Evolutionary conservation across 805 yeast species (phyloP), one percentile per base, ranked within the genome.

Genomic region (Kazachstania psychrophila): DNA sequence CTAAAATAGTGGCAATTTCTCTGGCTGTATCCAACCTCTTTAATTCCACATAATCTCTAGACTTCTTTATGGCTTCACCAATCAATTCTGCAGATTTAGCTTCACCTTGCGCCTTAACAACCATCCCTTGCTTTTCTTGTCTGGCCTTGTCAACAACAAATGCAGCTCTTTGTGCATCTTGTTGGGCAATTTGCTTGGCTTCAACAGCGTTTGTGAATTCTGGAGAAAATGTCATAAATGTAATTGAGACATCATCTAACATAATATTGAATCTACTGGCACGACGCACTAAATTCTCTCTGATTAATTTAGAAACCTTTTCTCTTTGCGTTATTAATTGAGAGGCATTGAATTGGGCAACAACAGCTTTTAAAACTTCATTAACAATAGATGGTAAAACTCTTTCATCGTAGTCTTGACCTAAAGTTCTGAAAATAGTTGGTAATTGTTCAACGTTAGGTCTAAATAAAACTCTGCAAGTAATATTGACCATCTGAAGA

Each of bases 301-400:
- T 79, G 33, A 92, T 95, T 51, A 92, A 72, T 51, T 86, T 71
- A 2, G 95, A 83, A 14, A 92, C 96, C 51, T 84, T 82, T 60
- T 92, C 98, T 72, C 98, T 86, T 68, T 92, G 97, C n/a, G 98
- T 92, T 60, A 92, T 92, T 54, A 92, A 75, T 65, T 92, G 98
- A 11, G 96, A 83, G 5, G 98, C 98, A 60, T 92, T 92, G 70
- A 89, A 92, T 64, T 92, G 98, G 6, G 98, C 98, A 43, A 92
- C 96, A 33, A 92, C 96, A 2, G 95, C 75, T 62, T 92, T 92
- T 58, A 92, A 72, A 37, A 92, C 97, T 65, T 92, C 98, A 60
- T 92, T 92, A 39, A 89, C 96, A 64, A 92, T 88, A n/a, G 96
- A 84, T 27, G 98, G 98, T 51, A 92, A 71, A 14, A 92, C 96